Evolutionary conservation across 2,329 filamentous ascomycete genomes (phyloP), one percentile per base, ranked within the genome.

Genomic region (Pestalotiopsis sp.): DNA sequence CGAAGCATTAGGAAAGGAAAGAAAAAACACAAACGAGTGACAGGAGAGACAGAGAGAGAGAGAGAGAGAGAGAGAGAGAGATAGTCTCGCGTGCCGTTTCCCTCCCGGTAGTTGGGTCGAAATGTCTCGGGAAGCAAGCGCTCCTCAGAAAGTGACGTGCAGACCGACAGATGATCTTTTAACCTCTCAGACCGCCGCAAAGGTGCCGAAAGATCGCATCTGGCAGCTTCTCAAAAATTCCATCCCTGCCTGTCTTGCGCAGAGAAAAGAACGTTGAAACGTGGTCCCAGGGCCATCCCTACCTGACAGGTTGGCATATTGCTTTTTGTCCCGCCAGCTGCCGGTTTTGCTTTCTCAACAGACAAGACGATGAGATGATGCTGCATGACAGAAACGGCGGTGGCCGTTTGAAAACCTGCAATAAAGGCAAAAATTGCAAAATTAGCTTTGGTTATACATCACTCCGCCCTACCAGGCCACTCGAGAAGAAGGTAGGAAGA

Each of bases 261-360:
- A 36, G 27, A 36, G 23, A 59, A 25, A 52, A 62, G 20, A 36
- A 62, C 31, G 27, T 62, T 39, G 59, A 62, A 62, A 36, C 59
- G 59, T 62, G 31, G 36, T 36, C n/a, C n/a, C 36, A 39, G 59
- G 59, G 59, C 31, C 17, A 20, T 20, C 27, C 59, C 31, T 36
- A 39, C 27, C 14, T 62, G 59, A 62, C 59, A 62, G 59, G 59
- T 62, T 23, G 59, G 31, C 59, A 20, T 20, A 36, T 62, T 62
- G 27, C 59, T 62, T 62, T 39, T 62, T 36, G 31, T 36, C 27
- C 59, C 9, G 59, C 59, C 38, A n/a, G 17, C 17, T 62, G 59
- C 31, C 36, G n/a, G 12, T n/a, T 36, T 39, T 62, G 59, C 59
- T 62, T 62, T 31, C 20, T 27, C 27, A 36, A n/a, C 27, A 5